phyloP scores from a whole-genome alignment of 768 basidiomycete species.

The Russula ochroleuca region DNA sequence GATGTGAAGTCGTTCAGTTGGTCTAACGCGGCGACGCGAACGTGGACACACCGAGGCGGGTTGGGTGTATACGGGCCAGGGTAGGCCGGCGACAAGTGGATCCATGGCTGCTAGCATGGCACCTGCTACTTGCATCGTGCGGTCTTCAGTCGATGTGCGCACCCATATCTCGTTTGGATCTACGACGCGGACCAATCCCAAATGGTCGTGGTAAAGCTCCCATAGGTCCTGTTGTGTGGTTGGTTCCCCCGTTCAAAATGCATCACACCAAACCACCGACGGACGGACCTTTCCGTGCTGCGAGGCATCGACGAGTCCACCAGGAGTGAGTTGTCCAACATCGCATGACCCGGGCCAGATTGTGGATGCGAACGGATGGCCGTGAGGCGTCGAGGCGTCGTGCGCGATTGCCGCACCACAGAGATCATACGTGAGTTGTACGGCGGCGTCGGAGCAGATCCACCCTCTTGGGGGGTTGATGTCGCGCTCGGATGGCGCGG shows the following conservation, averaged over 20 bases:
- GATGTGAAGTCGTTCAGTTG: not conserved
- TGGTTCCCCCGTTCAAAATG: not conserved
- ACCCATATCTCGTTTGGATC: constrained; percentile 39
- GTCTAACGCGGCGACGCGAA: not conserved
- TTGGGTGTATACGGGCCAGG: constrained; percentile 42
- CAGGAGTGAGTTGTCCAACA: constrained; percentile 44
- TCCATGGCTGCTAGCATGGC: constrained; percentile 47
- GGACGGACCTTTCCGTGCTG: constrained; percentile 41
- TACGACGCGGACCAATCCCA: constrained; percentile 39
- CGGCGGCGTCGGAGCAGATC: constrained; percentile 38
- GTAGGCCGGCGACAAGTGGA: constrained; percentile 31
- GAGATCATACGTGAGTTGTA: constrained; percentile 40
- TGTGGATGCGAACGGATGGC: constrained; percentile 43
- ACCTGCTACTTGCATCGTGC: constrained; percentile 47
- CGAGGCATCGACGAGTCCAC: constrained; percentile 42
- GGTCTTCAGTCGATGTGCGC: constrained; percentile 43
- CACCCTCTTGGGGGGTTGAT: constrained; percentile 40
- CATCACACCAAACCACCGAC: too few relatives aligned
- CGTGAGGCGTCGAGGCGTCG: constrained; percentile 37
- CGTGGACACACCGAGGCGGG: constrained; percentile 38
- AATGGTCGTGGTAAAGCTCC: constrained; percentile 39
- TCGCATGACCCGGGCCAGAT: constrained; percentile 51
- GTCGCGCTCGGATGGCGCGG: constrained; percentile 42
- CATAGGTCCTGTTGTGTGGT: constrained; percentile 41
- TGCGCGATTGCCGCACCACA: constrained; percentile 40